Conservation (phyloP, 1,284 basidiomycete genomes). For the Ceratobasidium theobromae region DNA sequence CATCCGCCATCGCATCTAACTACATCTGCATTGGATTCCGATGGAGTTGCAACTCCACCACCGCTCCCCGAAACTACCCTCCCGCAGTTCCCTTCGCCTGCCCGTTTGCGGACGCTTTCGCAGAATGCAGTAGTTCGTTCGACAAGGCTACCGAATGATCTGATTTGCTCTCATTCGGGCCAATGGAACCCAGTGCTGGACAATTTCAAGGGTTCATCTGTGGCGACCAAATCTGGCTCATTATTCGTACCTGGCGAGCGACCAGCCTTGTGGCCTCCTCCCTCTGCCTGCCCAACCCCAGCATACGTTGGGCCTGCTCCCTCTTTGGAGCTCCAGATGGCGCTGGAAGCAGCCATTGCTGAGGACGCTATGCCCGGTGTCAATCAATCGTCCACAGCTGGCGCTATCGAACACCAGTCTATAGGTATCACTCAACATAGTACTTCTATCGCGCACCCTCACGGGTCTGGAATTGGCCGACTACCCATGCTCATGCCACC, state of each 20-base stretch:
- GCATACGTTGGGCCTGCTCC: slow-evolving; percentile 16
- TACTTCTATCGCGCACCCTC: slow-evolving; percentile 33
- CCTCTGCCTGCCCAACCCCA: slow-evolving; percentile 1
- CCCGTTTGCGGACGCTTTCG: background rate
- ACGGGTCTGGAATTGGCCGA: background rate
- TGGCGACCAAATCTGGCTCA: background rate
- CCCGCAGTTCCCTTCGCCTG: slow-evolving; percentile 6
- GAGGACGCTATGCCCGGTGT: slow-evolving; percentile 5
- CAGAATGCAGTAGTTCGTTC: background rate
- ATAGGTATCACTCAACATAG: too few species aligned
- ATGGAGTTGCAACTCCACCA: slow-evolving; percentile 18
- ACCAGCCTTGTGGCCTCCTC: background rate
- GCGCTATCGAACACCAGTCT: background rate
- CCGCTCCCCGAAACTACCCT: slow-evolving; percentile 16
- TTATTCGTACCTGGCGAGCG: background rate
- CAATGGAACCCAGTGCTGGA: background rate
- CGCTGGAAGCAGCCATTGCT: slow-evolving; percentile 21
- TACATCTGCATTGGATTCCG: slow-evolving; percentile 14
- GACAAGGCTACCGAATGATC: background rate
- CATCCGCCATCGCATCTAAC: too few species aligned
- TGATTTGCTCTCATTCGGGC: background rate
- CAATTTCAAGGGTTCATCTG: background rate
- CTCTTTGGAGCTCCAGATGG: slow-evolving; percentile 9
- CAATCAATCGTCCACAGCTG: background rate
- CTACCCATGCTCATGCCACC: slow-evolving; percentile 3